These are phyloP conservation scores for Pluteus cervinus DNA, from an alignment of 768 basidiomycete genomes.

Conservation along the genomic window DNA sequence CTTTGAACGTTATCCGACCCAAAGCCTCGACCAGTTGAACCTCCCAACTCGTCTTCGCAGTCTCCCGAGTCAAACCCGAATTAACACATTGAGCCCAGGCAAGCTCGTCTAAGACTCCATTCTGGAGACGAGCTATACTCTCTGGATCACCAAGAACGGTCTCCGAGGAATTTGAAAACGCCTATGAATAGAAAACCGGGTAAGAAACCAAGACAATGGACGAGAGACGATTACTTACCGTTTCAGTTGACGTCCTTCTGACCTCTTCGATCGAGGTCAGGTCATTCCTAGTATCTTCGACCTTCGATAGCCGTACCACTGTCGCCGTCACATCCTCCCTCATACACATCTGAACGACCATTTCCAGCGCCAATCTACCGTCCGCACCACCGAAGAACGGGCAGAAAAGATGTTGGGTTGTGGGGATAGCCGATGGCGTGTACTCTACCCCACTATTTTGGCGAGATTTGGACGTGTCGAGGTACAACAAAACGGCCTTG, in stretches of 20 bases:
- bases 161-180: slow-evolving; percentile 55
- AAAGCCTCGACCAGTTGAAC: slow-evolving; percentile 24
- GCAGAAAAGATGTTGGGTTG: slow-evolving; percentile 76
- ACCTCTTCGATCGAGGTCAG: no score
- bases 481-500: no score
- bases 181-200: no score
- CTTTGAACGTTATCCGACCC: slow-evolving; percentile 57
- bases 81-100: slow-evolving; percentile 48
- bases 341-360: slow-evolving; percentile 79
- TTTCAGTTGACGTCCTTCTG: slow-evolving; percentile 31
- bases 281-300: slow-evolving; percentile 19
- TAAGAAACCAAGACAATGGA: no score
- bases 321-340: slow-evolving; percentile 67
- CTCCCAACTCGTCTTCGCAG: no score
- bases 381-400: slow-evolving; percentile 96
- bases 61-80: no score
- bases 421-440: no score
- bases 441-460: no score
- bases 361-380: slow-evolving; percentile 79
- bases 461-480: no score
- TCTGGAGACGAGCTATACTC: slow-evolving; percentile 64
- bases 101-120: slow-evolving; percentile 80
- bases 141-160: slow-evolving; percentile 63
- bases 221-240: no score
- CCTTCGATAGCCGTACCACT: slow-evolving; percentile 59